A percentile compares a stretch with the other conserved stretches of the same genome.
phyloP scores from a whole-genome alignment of 2,329 filamentous ascomycete genomes.

The Talaromyces atroroseus region DNA sequence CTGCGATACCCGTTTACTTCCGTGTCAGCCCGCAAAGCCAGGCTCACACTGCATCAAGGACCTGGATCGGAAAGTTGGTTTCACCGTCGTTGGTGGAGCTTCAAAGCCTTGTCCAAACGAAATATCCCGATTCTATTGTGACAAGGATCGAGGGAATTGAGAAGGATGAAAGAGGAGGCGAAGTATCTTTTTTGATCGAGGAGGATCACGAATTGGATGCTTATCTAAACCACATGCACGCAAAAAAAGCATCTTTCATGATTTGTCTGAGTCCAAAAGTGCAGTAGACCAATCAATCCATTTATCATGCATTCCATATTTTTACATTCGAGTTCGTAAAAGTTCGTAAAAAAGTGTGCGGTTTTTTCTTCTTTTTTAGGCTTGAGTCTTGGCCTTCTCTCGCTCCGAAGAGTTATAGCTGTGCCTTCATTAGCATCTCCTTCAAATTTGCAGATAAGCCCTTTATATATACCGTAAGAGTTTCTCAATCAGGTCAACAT shows the following conservation, averaged over 20 bases:
- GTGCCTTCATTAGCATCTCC: neutral
- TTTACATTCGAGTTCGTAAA: slow-evolving; percentile 6
- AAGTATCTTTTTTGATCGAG: slow-evolving; percentile 61
- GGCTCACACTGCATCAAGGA: slow-evolving; percentile 42
- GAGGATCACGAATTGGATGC: slow-evolving; percentile 66
- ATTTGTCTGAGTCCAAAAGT: slow-evolving; percentile 31
- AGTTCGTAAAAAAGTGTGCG: slow-evolving; percentile 5
- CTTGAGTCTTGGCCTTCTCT: slow-evolving; percentile 38
- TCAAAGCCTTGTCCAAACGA: slow-evolving; percentile 55
- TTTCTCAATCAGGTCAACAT: slow-evolving; percentile 98
- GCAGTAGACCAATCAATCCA: slow-evolving; percentile 5
- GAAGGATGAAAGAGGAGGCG: slow-evolving; percentile 53
- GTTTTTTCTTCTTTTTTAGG: slow-evolving; percentile 11
- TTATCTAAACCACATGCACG: slow-evolving; percentile 62
- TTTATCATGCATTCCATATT: neutral
- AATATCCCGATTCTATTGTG: slow-evolving; percentile 56
- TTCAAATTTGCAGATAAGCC: neutral
- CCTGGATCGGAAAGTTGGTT: slow-evolving; percentile 62
- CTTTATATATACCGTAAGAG: slow-evolving; percentile 68
- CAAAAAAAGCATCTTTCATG: slow-evolving; percentile 50
- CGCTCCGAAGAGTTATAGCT: slow-evolving; percentile 49
- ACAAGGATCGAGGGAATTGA: slow-evolving; percentile 62
- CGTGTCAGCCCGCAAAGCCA: slow-evolving; percentile 62
- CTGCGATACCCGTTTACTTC: slow-evolving; percentile 59
- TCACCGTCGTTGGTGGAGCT: slow-evolving; percentile 57